Evolutionary conservation across 2,329 filamentous ascomycete species (phyloP).

Genomic region (Fusarium luffae): DNA sequence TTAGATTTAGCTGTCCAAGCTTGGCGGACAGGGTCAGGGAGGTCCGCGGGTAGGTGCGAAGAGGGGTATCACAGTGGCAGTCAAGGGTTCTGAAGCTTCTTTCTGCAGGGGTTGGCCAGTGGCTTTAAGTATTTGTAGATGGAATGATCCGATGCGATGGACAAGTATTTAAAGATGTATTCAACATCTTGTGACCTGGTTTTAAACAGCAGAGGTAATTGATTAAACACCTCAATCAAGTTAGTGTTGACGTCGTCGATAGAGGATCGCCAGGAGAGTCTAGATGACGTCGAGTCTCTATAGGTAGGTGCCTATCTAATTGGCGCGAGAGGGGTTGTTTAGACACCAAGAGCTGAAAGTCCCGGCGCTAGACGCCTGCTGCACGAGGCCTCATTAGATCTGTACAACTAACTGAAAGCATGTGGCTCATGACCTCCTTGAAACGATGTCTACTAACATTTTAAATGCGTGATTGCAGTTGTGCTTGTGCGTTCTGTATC

Average conservation of each 20-base stretch:
- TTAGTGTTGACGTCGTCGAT: slow-evolving; percentile 37
- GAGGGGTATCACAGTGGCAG: slow-evolving; percentile 32
- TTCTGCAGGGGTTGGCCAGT: slow-evolving; percentile 8
- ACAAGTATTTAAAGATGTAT: neutral
- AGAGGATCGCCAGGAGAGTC: slow-evolving; percentile 32
- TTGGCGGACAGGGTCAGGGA: slow-evolving; percentile 38
- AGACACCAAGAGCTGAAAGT: slow-evolving; percentile 32
- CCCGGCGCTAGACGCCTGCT: neutral
- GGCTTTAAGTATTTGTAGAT: neutral
- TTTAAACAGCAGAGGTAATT: neutral
- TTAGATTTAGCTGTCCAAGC: slow-evolving; percentile 29
- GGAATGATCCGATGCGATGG: neutral
- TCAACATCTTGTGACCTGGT: neutral
- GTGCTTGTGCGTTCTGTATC: slow-evolving; percentile 2
- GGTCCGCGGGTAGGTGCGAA: slow-evolving; percentile 26
- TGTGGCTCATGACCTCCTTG: neutral
- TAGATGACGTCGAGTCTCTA: slow-evolving; percentile 30
- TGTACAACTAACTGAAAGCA: neutral
- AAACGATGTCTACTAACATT: neutral
- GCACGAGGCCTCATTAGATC: neutral
- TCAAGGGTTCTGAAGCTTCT: slow-evolving; percentile 39
- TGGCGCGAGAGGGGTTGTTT: slow-evolving; percentile 16
- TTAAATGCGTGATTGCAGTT: neutral
- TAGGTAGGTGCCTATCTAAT: neutral
- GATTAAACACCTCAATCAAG: slow-evolving; percentile 14